Conservation (phyloP, 441 rosid genomes). For the Gossypium schwendimanii region DNA sequence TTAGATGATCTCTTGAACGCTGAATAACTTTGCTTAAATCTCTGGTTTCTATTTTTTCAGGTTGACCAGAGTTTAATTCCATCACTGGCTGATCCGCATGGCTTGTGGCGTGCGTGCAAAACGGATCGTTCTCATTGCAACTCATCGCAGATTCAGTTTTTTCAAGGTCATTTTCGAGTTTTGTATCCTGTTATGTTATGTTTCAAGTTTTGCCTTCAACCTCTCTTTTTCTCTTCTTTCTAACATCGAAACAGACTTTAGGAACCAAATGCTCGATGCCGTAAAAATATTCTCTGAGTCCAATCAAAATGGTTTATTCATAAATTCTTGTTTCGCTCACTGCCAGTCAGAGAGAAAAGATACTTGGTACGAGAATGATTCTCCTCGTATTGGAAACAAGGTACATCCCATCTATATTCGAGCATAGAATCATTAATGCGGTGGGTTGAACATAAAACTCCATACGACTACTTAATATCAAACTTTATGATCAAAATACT, state of each 20-base stretch:
- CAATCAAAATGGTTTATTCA: slow-evolving; percentile 41
- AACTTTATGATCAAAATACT: background rate
- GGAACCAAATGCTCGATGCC: slow-evolving; percentile 50
- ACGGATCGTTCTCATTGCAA: slow-evolving; percentile 38
- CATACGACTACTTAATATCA: background rate
- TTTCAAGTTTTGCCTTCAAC: background rate
- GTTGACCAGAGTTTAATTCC: slow-evolving; percentile 46
- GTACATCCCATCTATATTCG: slow-evolving; percentile 14
- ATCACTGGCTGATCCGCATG: slow-evolving; percentile 40
- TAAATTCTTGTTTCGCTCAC: slow-evolving; percentile 67
- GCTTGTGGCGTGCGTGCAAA: slow-evolving; percentile 48
- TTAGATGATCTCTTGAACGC: background rate
- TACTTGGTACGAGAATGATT: slow-evolving; percentile 55
- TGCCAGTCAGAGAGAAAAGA: slow-evolving; percentile 64
- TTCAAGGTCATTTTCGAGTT: slow-evolving; percentile 35
- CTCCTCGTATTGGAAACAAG: slow-evolving; percentile 47
- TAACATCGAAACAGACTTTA: slow-evolving; percentile 33
- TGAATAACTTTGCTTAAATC: background rate
- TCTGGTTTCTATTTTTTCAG: slow-evolving; percentile 16
- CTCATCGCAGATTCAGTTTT: slow-evolving; percentile 41
- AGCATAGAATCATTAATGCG: background rate
- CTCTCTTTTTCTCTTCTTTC: background rate
- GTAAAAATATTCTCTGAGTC: slow-evolving; percentile 37
- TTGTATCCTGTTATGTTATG: background rate
- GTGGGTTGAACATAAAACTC: background rate